Evolutionary conservation across 257 asterid species (phyloP).

Genomic region (Ophiorrhiza pumila): DNA sequence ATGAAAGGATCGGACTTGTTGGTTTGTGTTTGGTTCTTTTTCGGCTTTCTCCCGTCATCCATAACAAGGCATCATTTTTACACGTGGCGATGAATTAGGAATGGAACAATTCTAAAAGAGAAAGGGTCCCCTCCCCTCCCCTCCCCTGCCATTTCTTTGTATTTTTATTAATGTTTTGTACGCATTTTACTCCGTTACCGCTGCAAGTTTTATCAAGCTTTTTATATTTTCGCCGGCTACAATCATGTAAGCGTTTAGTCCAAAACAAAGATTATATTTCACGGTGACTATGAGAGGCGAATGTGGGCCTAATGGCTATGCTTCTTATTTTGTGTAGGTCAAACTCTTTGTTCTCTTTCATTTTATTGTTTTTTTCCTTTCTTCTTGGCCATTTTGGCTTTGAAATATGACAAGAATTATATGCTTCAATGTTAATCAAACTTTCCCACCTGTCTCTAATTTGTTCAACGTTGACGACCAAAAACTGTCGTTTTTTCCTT

Average conservation of each 20-base stretch:
- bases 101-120: background rate
- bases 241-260: background rate
- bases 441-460: too few species aligned
- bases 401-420: too few species aligned
- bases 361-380: too few species aligned
- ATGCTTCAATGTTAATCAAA: too few species aligned
- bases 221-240: slow-evolving; percentile 14
- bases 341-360: background rate
- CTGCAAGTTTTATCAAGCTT: background rate
- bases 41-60: slow-evolving; percentile 18
- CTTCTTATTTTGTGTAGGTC: background rate
- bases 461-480: too few species aligned
- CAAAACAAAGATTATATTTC: slow-evolving; percentile 4
- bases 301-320: background rate
- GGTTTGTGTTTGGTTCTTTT: slow-evolving; percentile 24
- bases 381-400: too few species aligned
- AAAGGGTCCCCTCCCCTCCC: too few species aligned
- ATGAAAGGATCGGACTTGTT: slow-evolving; percentile 1
- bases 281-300: slow-evolving; percentile 7
- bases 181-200: background rate
- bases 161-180: background rate
- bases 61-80: background rate
- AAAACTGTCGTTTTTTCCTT: too few species aligned
- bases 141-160: background rate
- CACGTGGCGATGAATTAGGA: slow-evolving; percentile 28